A percentile compares a stretch with the other conserved stretches of the same genome.
Evolutionary conservation across 805 yeast genomes (phyloP).

Genomic region (Grigorovia jiainica): DNA sequence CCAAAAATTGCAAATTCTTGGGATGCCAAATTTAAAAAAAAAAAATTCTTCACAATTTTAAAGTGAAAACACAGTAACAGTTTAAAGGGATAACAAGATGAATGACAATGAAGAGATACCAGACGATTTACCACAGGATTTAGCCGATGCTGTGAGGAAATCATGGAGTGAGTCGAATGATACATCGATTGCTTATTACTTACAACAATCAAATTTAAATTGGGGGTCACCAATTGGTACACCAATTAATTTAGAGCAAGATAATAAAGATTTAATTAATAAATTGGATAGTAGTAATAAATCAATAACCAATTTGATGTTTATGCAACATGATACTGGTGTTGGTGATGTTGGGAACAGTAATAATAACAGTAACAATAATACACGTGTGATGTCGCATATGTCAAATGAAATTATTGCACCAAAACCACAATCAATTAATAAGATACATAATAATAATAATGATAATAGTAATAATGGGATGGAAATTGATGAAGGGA

Average conservation of each 20-base stretch:
- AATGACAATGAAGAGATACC: not conserved
- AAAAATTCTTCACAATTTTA: too few species aligned
- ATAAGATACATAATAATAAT: too few species aligned
- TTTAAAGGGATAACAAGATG: not conserved
- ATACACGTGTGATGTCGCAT: not conserved
- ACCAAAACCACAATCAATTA: not conserved
- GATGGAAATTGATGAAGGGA: not conserved
- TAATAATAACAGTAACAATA: not conserved
- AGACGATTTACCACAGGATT: conserved; percentile 16
- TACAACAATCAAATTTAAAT: not conserved
- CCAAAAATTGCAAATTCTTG: too few species aligned
- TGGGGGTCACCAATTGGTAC: conserved; percentile 15
- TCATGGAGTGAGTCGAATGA: conserved; percentile 23
- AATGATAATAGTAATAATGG: not conserved
- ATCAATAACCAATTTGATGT: too few species aligned
- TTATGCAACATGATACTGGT: too few species aligned
- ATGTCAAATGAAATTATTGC: not conserved
- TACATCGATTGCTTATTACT: not conserved
- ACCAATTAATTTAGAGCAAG: conserved; percentile 3
- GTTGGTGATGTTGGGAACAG: too few species aligned
- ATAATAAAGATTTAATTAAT: not conserved
- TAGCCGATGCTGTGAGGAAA: conserved; percentile 25
- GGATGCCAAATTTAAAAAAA: too few species aligned
- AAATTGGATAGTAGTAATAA: too few species aligned
- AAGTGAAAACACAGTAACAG: not conserved